A percentile compares a stretch with the other conserved stretches of the same genome.
phyloP scores from a whole-genome alignment of 1,139 yeast genomes.

The Candida smagusa region DNA sequence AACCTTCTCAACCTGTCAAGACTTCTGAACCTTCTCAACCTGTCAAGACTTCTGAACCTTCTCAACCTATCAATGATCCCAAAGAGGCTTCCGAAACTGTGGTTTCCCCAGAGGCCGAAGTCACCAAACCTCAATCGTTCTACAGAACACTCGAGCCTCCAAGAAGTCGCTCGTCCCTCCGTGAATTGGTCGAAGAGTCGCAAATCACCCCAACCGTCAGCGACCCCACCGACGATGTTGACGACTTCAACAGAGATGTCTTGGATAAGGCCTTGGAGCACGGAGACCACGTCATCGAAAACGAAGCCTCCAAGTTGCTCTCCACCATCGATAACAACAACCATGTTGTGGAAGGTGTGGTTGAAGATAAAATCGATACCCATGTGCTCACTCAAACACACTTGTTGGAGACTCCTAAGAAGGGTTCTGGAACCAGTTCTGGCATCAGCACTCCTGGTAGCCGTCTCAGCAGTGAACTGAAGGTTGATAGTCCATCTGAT shows the following conservation, averaged over 20 bases:
- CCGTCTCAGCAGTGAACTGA: constrained; percentile 1
- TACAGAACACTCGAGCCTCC: background rate
- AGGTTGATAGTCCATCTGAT: constrained; percentile 6
- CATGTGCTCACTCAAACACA: constrained; percentile 3
- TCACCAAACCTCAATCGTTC: background rate
- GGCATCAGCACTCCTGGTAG: constrained; percentile 6
- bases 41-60: no score
- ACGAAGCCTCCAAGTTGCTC: constrained; percentile 17
- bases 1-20: background rate
- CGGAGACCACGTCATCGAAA: constrained; percentile 28
- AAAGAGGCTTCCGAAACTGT: background rate
- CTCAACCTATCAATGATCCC: background rate
- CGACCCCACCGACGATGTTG: constrained; percentile 9
- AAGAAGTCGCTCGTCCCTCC: background rate
- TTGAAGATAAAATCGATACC: constrained; percentile 2
- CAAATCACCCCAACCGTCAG: constrained; percentile 10
- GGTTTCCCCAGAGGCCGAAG: background rate
- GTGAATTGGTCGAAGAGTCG: constrained; percentile 2
- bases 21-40: background rate
- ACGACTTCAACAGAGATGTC: constrained; percentile 7
- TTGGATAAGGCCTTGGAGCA: constrained; percentile 26
- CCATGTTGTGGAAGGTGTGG: constrained; percentile 19
- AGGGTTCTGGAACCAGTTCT: constrained; percentile 1
- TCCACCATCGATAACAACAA: constrained; percentile 40
- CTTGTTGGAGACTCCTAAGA: constrained; percentile 1